Conservation (phyloP, 2,329 filamentous ascomycete genomes). For the Curvularia sp. region DNA sequence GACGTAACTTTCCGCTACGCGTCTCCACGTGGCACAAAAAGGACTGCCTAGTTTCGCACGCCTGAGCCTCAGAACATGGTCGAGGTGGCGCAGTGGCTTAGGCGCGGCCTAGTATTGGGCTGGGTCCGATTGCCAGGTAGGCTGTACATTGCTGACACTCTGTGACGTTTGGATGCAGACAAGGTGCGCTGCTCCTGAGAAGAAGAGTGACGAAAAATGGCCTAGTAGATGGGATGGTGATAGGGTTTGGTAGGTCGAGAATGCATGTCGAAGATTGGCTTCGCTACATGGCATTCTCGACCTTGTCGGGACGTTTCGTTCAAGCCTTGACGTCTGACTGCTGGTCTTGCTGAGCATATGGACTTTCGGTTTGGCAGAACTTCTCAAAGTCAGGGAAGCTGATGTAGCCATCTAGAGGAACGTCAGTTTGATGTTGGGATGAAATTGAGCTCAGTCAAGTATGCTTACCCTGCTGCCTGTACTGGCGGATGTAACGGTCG, state of each 20-base stretch:
- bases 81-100: conserved; percentile 7
- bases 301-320: conserved; percentile 19
- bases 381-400: conserved; percentile 78
- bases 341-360: conserved; percentile 42
- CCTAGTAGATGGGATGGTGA: conserved; percentile 17
- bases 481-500: conserved; percentile 48
- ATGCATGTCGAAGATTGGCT: conserved; percentile 9
- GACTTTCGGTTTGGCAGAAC: conserved; percentile 57
- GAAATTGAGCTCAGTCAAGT: background rate
- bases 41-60: background rate
- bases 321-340: conserved; percentile 46
- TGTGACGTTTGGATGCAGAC: conserved; percentile 1
- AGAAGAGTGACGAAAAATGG: conserved; percentile 11
- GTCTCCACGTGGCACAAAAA: conserved; percentile 16
- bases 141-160: conserved; percentile 4
- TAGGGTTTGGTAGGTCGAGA: conserved; percentile 16
- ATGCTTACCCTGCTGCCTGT: conserved; percentile 49
- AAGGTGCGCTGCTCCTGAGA: background rate
- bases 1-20: conserved; percentile 21
- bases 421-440: conserved; percentile 25
- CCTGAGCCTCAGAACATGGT: background rate
- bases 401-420: conserved; percentile 64
- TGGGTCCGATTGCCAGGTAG: conserved; percentile 1
- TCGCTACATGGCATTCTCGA: conserved; percentile 11
- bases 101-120: conserved; percentile 2